Conservation (phyloP, 345 rosid genomes). For the Arabidopsis arenosa region DNA sequence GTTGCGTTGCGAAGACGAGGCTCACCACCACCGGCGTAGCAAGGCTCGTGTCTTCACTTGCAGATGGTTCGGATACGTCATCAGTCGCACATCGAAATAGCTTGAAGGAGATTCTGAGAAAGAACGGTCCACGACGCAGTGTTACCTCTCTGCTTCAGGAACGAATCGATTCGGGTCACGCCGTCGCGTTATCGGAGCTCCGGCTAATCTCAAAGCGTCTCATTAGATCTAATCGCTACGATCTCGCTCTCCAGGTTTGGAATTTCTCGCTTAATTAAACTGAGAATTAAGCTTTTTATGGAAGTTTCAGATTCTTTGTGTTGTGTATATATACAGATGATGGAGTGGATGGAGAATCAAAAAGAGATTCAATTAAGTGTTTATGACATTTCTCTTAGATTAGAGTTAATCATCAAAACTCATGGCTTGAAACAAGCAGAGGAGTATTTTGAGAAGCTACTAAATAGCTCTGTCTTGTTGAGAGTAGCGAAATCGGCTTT, state of each 20-base stretch:
- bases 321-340: slow-evolving; percentile 39
- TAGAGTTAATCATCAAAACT: slow-evolving; percentile 55
- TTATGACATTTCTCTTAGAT: slow-evolving; percentile 46
- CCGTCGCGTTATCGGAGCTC: slow-evolving; percentile 52
- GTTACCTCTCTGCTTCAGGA: slow-evolving; percentile 47
- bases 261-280: neutral
- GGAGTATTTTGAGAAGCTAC: slow-evolving; percentile 45
- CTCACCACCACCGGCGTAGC: slow-evolving; percentile 19
- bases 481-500: slow-evolving; percentile 50
- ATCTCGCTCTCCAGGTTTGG: slow-evolving; percentile 62
- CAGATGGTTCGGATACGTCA: slow-evolving; percentile 6
- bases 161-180: slow-evolving; percentile 50
- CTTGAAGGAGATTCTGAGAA: slow-evolving; percentile 49
- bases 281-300: neutral
- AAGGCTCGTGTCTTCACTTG: slow-evolving; percentile 45
- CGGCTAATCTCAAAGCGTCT: slow-evolving; percentile 48
- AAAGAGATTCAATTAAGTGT: slow-evolving; percentile 40
- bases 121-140: slow-evolving; percentile 41
- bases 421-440: slow-evolving; percentile 53
- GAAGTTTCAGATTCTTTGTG: neutral
- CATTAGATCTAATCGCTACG: slow-evolving; percentile 49
- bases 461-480: slow-evolving; percentile 32
- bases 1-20: slow-evolving; percentile 13
- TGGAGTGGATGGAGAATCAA: slow-evolving; percentile 59
- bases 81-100: neutral